Evolutionary conservation across 345 rosid species (phyloP).

Genomic region (Salix udensis): DNA sequence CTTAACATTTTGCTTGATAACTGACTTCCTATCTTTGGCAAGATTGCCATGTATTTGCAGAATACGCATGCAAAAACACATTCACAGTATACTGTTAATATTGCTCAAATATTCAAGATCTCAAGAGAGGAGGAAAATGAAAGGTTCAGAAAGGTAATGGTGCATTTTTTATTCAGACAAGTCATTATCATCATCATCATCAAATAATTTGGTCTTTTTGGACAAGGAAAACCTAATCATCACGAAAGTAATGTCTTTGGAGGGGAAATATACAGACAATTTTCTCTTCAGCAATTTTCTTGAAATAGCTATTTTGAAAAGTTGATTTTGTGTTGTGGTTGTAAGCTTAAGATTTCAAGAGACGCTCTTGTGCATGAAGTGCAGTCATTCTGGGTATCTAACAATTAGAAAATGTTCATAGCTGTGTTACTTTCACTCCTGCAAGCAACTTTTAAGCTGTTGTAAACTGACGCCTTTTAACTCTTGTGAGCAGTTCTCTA

Average conservation of each 20-base stretch:
- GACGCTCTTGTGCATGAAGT: background rate
- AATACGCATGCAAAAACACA: conserved; percentile 93
- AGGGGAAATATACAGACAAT: background rate
- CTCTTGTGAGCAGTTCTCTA: conserved; percentile 49
- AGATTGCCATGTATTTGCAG: conserved; percentile 67
- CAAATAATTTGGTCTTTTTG: conserved; percentile 1
- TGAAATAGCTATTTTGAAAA: background rate
- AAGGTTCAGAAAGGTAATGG: conserved; percentile 52
- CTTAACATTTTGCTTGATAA: background rate
- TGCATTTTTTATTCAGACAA: conserved; percentile 2
- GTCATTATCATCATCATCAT: background rate
- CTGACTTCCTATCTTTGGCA: conserved; percentile 11
- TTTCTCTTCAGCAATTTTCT: background rate
- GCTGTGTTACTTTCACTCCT: background rate
- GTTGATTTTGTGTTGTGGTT: background rate
- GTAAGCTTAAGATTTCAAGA: background rate
- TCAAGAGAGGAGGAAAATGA: conserved; percentile 60
- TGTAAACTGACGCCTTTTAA: conserved; percentile 6
- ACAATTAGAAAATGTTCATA: background rate
- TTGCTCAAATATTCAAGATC: conserved; percentile 63
- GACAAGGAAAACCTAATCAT: background rate
- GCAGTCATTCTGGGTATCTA: background rate
- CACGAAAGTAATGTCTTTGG: background rate
- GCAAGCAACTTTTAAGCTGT: background rate
- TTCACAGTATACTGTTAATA: conserved; percentile 58